Base-by-base conservation (phyloP, 2,329 filamentous ascomycete species). In the Colletotrichum lindemuthianum region DNA sequence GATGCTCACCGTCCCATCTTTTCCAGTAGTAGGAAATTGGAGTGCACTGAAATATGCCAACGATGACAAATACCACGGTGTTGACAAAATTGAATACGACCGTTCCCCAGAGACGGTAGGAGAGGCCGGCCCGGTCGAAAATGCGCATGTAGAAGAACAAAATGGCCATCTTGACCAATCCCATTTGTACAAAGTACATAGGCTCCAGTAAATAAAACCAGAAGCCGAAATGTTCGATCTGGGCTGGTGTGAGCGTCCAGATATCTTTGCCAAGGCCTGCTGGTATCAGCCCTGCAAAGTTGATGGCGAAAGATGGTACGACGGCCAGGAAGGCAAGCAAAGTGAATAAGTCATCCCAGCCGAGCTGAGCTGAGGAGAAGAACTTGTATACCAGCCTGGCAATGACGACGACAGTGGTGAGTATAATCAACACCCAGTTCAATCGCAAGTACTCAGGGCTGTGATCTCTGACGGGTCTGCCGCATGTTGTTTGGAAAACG, bases 101-200 rank as follows among this genome's bases (percentile, higher is more conserved):
- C 1, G 75, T 75, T 4, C 66, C 70, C 69, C 75, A 77, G 0
- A 80, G 69, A 11, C 77, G 15, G 8, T 70, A 68, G 5, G 72
- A 70, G 16, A 78, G 74, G 0, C 43, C 63, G 7, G 53, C 66
- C 0, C 70, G 70, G 0, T 78, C 76, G 43, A 82, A 82, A 49
- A 82, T 78, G 15, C 76, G 72, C 13, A 79, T 71, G 59, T 81
- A 82, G 64, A 82, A 80, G 59, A 77, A 73, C 7, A 81, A 67
- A 10, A 82, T 68, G 1, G 79, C 78, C 32, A 79, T 69, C 67
- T 81, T 81, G 44, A 78, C 72, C 6, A 79, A 67, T 10, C 74
- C 73, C 55, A 78, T 72, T 37, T 76, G 72, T 0, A 73, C 36
- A 66, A 81, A 76, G 68, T 81, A 82, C 16, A 80, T 70, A 0